Base-by-base conservation (phyloP, 805 yeast genomes). In the Isabelozyma pseudorhagii region DNA sequence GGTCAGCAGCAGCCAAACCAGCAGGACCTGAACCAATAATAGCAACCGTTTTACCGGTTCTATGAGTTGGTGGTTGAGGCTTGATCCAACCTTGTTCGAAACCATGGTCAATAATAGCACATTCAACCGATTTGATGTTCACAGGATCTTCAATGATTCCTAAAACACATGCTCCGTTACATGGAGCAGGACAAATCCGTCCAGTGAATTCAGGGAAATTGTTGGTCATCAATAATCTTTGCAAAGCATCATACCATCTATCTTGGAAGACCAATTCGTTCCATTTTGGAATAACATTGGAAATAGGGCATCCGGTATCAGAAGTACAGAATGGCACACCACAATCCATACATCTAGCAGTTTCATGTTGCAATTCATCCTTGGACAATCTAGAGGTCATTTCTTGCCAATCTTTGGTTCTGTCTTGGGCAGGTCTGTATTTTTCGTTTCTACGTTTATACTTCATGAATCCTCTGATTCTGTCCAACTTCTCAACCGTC, bases 321-420 rank as follows among this genome's bases (percentile, higher is more conserved):
- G 96, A 87, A 64, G 93, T 96, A 79, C 99, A 93, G 83, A 93
- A 93, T 51, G 99, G 99, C 60, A 94, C 96, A 78, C 99, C 99
- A 79, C 99, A 93, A 73, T 93, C 98, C 96, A 94, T 93, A 80
- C 99, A 93, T 71, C 99, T 84, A 13, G 98, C 97, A 50, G 98
- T 89, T 76, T 93, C 97, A 67, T 80, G 82, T 67, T 84, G 82
- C 63, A 93, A 85, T 58, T 94, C 98, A 46, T 87, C 91, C 71
- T 89, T 87, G 50, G 90, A 77, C 59, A 93, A 77, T 49, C 97
- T 82, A 11, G 82, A 72, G 10, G 96, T 84, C 67, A 93, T 79
- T 72, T 93, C 98, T 56, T 86, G 82, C 98, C 98, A 94, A 71
- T 94, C 97, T 61, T 80, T 79, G 49, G 90, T 78, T 71, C 99